Conservation (phyloP, 768 basidiomycete species). For the Arthromyces matolae region DNA sequence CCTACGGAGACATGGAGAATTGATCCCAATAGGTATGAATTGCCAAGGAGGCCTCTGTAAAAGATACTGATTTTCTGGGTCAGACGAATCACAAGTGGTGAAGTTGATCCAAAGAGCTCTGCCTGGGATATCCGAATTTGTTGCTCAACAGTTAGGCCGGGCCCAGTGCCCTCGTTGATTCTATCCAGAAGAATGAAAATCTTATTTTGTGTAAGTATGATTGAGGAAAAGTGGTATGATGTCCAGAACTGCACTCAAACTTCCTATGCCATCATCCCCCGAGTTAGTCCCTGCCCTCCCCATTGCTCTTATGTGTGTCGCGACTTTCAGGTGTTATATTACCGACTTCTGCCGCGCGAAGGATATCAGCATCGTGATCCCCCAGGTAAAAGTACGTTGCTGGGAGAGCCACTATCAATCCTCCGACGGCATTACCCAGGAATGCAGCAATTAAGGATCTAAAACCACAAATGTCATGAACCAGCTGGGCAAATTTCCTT, state of each 20-base stretch:
- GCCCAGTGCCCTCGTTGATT: too few species aligned
- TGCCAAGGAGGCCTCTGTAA: neutral
- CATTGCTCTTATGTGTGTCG: neutral
- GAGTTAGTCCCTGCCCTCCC: too few species aligned
- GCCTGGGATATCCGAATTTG: constrained; percentile 57
- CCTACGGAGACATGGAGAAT: constrained; percentile 59
- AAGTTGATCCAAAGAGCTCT: constrained; percentile 68
- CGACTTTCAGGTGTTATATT: neutral
- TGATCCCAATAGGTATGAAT: constrained; percentile 59
- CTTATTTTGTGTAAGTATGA: too few species aligned
- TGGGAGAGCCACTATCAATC: constrained; percentile 59
- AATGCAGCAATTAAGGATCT: constrained; percentile 63
- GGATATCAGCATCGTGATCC: constrained; percentile 41
- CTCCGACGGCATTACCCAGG: constrained; percentile 67
- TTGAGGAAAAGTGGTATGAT: too few species aligned
- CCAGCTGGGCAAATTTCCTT: too few species aligned
- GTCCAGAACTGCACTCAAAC: too few species aligned
- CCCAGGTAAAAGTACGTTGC: constrained; percentile 60
- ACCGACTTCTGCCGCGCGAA: constrained; percentile 39
- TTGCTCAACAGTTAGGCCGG: constrained; percentile 35
- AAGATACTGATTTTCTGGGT: neutral
- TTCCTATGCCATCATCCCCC: too few species aligned
- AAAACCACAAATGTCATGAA: neutral
- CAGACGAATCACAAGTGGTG: constrained; percentile 72
- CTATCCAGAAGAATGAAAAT: too few species aligned